Conservation (phyloP, 208 protist species). For the Leishmania tropica region DNA sequence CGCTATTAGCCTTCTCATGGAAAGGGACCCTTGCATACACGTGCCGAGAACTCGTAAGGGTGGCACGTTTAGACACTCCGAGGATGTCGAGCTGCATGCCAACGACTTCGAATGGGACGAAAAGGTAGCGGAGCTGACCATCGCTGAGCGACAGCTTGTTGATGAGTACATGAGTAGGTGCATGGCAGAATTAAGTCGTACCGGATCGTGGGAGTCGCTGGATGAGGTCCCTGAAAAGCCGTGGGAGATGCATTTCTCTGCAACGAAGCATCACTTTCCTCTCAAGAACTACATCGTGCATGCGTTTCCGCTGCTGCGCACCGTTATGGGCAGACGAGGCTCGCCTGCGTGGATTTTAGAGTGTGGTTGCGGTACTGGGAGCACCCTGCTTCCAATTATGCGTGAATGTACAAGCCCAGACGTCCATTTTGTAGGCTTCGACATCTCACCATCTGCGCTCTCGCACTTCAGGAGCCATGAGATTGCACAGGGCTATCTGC, state of each 20-base stretch:
- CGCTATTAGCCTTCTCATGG: neutral
- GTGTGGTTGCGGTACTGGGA: slow-evolving; percentile 79
- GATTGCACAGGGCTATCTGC: slow-evolving; percentile 36
- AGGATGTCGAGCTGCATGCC: slow-evolving; percentile 63
- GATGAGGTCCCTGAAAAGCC: slow-evolving; percentile 18
- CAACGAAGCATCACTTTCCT: slow-evolving; percentile 71
- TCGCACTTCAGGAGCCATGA: slow-evolving; percentile 45
- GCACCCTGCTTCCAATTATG: slow-evolving; percentile 74
- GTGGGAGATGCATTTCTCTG: slow-evolving; percentile 60
- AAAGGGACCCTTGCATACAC: neutral
- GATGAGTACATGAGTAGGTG: slow-evolving; percentile 35
- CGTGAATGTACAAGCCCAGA: slow-evolving; percentile 38
- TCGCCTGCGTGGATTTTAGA: slow-evolving; percentile 45
- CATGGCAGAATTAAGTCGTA: neutral
- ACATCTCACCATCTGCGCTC: slow-evolving; percentile 58
- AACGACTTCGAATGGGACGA: slow-evolving; percentile 71
- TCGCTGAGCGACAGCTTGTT: slow-evolving; percentile 29
- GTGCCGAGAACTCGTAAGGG: slow-evolving; percentile 36
- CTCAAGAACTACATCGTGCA: slow-evolving; percentile 84
- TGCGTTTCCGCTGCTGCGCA: slow-evolving; percentile 63
- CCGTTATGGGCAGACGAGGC: slow-evolving; percentile 12
- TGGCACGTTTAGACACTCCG: slow-evolving; percentile 51
- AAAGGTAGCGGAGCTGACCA: slow-evolving; percentile 44
- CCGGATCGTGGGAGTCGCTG: neutral
- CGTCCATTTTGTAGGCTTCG: slow-evolving; percentile 67